Conservation (phyloP, 2,329 filamentous ascomycete species). For the Aspergillus versicolor region DNA sequence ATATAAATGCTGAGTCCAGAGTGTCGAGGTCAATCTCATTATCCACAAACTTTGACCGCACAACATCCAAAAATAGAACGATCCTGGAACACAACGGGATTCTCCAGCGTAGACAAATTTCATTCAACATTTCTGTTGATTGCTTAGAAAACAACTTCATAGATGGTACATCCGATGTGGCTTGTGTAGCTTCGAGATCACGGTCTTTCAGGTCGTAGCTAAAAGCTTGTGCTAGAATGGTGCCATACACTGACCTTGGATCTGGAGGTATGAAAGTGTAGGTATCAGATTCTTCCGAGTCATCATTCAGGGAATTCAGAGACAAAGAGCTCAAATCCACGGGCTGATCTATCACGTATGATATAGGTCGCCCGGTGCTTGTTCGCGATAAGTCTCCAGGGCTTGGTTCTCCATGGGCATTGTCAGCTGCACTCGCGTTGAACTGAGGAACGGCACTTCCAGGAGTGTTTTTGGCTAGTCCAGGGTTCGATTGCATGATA, state of each 20-base stretch:
- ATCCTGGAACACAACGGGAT: constrained; percentile 79
- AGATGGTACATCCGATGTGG: constrained; percentile 48
- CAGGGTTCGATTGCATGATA: constrained; percentile 80
- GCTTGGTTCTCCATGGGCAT: constrained; percentile 37
- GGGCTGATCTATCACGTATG: constrained; percentile 65
- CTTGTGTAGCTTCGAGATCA: constrained; percentile 50
- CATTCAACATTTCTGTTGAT: constrained; percentile 78
- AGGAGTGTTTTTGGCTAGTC: constrained; percentile 74
- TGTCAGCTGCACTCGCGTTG: constrained; percentile 43
- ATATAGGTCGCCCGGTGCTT: constrained; percentile 48
- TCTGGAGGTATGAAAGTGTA: constrained; percentile 91
- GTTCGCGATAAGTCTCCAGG: constrained; percentile 49
- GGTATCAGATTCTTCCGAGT: constrained; percentile 51
- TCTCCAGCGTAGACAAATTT: constrained; percentile 85
- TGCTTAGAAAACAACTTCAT: constrained; percentile 67
- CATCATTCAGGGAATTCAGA: constrained; percentile 58
- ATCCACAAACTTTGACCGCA: constrained; percentile 80
- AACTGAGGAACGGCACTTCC: constrained; percentile 59
- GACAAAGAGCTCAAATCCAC: constrained; percentile 61
- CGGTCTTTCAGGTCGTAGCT: constrained; percentile 59
- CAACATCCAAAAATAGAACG: constrained; percentile 79
- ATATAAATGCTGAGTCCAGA: constrained; percentile 78
- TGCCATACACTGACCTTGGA: constrained; percentile 77
- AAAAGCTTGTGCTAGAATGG: constrained; percentile 75
- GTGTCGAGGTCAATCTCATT: constrained; percentile 78